A percentile compares a stretch with the other conserved stretches of the same genome.
Evolutionary conservation across 306 rosid species (phyloP).

Genomic region (Quercus engelmannii): DNA sequence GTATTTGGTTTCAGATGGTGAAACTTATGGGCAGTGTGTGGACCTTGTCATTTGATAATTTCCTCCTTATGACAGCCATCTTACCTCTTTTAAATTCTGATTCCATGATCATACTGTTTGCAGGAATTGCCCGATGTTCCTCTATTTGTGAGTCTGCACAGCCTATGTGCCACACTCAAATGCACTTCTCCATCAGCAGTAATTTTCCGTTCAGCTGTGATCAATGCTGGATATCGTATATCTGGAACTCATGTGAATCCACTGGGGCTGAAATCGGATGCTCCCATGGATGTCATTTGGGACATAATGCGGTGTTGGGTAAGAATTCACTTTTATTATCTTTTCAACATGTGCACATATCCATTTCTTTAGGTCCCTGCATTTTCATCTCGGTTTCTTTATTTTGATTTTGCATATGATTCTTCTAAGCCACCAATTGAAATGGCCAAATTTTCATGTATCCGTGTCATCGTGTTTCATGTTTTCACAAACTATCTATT

Average conservation of each 20-base stretch:
- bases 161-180: conserved; percentile 87
- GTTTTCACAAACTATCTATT: neutral
- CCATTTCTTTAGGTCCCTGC: neutral
- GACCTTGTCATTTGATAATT: neutral
- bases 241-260: conserved; percentile 97
- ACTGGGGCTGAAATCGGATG: conserved; percentile 87
- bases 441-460: neutral
- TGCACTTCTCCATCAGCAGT: conserved; percentile 97
- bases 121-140: conserved; percentile 96
- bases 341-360: neutral
- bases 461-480: neutral
- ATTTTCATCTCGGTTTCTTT: neutral
- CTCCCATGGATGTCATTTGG: conserved; percentile 95
- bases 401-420: neutral
- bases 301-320: conserved; percentile 99
- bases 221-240: conserved; percentile 88
- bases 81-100: conserved; percentile 4
- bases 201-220: conserved; percentile 86
- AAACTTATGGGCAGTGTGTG: neutral
- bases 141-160: conserved; percentile 90
- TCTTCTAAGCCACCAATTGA: neutral
- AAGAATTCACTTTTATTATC: conserved; percentile 18
- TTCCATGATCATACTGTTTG: conserved; percentile 11
- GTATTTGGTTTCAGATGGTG: neutral
- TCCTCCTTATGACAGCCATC: neutral